These are phyloP conservation scores for Microsporum ferrugineum DNA, from an alignment of 2,329 filamentous ascomycete genomes.

Conservation along the genomic window DNA sequence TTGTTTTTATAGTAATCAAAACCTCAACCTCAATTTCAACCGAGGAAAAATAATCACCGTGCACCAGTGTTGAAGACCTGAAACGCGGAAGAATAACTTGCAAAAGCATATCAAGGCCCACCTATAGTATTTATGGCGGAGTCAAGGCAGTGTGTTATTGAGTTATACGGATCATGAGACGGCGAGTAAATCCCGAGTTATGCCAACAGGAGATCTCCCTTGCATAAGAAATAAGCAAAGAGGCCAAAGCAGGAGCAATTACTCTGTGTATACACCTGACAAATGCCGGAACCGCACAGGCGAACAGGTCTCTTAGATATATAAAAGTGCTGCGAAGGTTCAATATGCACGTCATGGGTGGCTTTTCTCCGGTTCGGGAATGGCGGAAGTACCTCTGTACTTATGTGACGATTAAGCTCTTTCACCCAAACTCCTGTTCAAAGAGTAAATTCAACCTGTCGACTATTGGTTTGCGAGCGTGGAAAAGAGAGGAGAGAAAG, in stretches of 20 bases:
- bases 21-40: background rate
- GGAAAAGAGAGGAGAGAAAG: too few species aligned
- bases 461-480: too few species aligned
- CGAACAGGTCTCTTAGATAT: background rate
- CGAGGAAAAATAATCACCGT: background rate
- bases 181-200: background rate
- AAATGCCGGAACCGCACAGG: background rate
- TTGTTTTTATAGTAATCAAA: background rate
- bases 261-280: background rate
- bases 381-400: background rate
- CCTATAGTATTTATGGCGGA: background rate
- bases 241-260: background rate
- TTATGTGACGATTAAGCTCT: background rate
- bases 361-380: background rate
- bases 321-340: background rate
- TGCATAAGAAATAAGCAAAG: background rate
- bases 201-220: background rate
- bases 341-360: background rate
- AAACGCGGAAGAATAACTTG: background rate
- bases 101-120: background rate
- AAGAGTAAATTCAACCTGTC: background rate
- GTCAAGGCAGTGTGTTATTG: background rate
- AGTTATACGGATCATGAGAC: background rate
- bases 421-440: background rate
- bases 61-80: background rate